These are phyloP conservation scores for Candida pseudoviswanathii DNA, from an alignment of 1,139 yeast genomes.

Conservation along the genomic window DNA sequence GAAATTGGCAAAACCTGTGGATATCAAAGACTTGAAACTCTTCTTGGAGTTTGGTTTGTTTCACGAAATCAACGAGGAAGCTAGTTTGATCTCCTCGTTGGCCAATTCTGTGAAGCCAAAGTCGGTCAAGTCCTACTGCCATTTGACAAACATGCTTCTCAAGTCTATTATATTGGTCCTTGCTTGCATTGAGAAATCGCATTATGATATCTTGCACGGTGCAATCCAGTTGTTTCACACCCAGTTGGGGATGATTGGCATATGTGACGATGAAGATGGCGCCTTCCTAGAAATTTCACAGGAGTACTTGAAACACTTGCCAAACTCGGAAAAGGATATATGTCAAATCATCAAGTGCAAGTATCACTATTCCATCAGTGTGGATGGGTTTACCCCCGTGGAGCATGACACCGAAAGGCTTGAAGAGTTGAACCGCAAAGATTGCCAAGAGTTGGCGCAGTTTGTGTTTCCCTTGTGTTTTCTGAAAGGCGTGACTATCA, in stretches of 20 bases:
- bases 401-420: slow-evolving; percentile 64
- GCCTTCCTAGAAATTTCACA: slow-evolving; percentile 63
- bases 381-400: slow-evolving; percentile 58
- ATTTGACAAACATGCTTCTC: slow-evolving; percentile 52
- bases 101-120: slow-evolving; percentile 30
- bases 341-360: slow-evolving; percentile 79
- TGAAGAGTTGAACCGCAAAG: slow-evolving; percentile 32
- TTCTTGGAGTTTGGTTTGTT: slow-evolving; percentile 44
- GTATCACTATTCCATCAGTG: slow-evolving; percentile 65
- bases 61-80: slow-evolving; percentile 53
- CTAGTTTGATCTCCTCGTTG: slow-evolving; percentile 40
- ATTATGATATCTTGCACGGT: slow-evolving; percentile 4
- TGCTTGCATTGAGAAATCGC: slow-evolving; percentile 7
- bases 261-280: slow-evolving; percentile 71
- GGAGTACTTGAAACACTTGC: slow-evolving; percentile 47
- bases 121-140: slow-evolving; percentile 36
- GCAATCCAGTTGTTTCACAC: slow-evolving; percentile 51
- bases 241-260: slow-evolving; percentile 66
- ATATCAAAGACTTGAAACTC: slow-evolving; percentile 7
- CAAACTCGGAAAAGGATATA: slow-evolving; percentile 54
- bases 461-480: slow-evolving; percentile 67
- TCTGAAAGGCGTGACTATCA: slow-evolving; percentile 55
- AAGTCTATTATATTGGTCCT: slow-evolving; percentile 14
- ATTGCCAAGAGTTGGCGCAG: slow-evolving; percentile 60
- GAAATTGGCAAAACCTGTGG: slow-evolving; percentile 19